Evolutionary conservation across 2,329 filamentous ascomycete genomes (phyloP).

Genomic region (Paraphaeosphaeria minitans): DNA sequence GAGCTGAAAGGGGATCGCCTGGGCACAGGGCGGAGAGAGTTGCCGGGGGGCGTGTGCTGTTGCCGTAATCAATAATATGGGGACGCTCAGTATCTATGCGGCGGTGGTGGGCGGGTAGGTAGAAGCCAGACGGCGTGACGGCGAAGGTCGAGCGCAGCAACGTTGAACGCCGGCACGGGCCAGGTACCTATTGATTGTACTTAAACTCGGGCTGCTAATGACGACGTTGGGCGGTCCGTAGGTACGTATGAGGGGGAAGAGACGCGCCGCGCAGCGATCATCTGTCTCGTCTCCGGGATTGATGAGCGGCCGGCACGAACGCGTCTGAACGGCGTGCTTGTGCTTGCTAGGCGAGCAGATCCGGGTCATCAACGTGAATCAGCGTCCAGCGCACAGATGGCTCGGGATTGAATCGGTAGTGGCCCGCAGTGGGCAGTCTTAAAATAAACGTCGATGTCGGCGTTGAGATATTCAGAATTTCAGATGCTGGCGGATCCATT

Average conservation of each 20-base stretch:
- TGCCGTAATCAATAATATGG: constrained; percentile 26
- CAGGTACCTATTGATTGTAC: not conserved
- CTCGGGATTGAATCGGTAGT: constrained; percentile 9
- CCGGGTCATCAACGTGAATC: constrained; percentile 15
- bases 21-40: constrained; percentile 18
- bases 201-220: not conserved
- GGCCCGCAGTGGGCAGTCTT: constrained; percentile 8
- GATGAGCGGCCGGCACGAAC: constrained; percentile 7
- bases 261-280: constrained; percentile 3
- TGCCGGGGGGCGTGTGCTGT: constrained; percentile 18
- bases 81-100: not conserved
- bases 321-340: constrained; percentile 8
- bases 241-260: not conserved
- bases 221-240: not conserved
- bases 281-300: constrained; percentile 9
- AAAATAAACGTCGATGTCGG: constrained; percentile 6
- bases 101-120: constrained; percentile 23
- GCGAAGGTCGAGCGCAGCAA: not conserved
- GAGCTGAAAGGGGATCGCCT: constrained; percentile 19
- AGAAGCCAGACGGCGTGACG: constrained; percentile 14
- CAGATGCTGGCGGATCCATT: constrained; percentile 3
- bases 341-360: constrained; percentile 15
- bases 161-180: not conserved
- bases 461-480: not conserved
- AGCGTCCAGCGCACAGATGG: constrained; percentile 7